Evolutionary conservation across 768 basidiomycete genomes (phyloP).

Genomic region (Ramaria sp.): DNA sequence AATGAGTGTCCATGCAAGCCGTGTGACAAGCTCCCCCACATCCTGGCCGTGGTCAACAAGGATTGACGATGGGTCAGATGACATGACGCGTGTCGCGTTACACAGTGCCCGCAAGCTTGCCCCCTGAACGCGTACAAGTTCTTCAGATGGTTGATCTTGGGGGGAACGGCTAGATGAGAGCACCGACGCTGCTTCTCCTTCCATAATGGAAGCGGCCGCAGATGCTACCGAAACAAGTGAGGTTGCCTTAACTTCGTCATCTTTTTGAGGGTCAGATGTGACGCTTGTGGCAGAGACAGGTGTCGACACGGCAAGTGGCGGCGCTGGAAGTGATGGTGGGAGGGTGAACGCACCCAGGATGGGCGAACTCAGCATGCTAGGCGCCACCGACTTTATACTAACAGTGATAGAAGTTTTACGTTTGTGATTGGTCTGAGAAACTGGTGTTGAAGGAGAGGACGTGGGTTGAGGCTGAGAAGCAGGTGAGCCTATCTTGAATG

Average conservation of each 20-base stretch:
- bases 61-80: constrained; percentile 62
- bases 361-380: constrained; percentile 2
- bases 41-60: constrained; percentile 62
- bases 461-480: not conserved
- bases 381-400: not conserved
- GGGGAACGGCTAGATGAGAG: constrained; percentile 4
- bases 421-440: not conserved
- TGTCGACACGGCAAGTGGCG: constrained; percentile 3
- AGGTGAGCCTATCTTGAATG: constrained; percentile 5
- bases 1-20: constrained; percentile 59
- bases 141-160: not conserved
- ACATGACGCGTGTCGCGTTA: constrained; percentile 84
- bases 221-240: constrained; percentile 2
- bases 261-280: constrained; percentile 6
- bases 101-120: constrained; percentile 64
- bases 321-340: constrained; percentile 1
- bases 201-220: not conserved
- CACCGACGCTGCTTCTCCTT: not conserved
- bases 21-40: constrained; percentile 46
- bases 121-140: constrained; percentile 33
- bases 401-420: constrained; percentile 3
- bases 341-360: not conserved
- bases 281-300: constrained; percentile 7
- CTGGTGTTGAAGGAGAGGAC: not conserved
- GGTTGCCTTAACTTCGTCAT: constrained; percentile 4